Conservation (phyloP, 2,329 filamentous ascomycete genomes). For the Verticillium nubilum region DNA sequence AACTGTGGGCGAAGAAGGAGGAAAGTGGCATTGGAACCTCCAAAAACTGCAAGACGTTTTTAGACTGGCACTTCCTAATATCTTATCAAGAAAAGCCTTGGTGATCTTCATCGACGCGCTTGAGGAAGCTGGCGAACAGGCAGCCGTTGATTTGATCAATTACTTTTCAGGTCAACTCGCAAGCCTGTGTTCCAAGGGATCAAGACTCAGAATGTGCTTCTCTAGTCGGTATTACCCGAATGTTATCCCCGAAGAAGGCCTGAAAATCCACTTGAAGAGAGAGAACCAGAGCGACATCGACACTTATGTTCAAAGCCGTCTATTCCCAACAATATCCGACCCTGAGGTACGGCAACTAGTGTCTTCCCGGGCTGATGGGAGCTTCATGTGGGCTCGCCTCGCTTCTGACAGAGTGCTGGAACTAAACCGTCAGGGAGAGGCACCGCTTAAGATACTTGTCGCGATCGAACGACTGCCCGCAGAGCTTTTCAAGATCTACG, state of each 20-base stretch:
- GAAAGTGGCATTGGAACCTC: slow-evolving; percentile 21
- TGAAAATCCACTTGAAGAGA: slow-evolving; percentile 21
- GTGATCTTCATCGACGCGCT: slow-evolving; percentile 27
- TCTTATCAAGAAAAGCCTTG: slow-evolving; percentile 15
- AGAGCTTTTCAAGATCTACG: slow-evolving; percentile 19
- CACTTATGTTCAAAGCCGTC: slow-evolving; percentile 17
- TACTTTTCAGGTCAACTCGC: slow-evolving; percentile 17
- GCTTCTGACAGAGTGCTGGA: slow-evolving; percentile 14
- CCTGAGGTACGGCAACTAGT: slow-evolving; percentile 13
- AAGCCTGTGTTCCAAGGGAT: slow-evolving; percentile 6
- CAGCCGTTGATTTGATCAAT: slow-evolving; percentile 12
- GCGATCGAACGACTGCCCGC: slow-evolving; percentile 15
- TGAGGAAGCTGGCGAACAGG: slow-evolving; percentile 23
- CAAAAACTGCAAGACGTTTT: slow-evolving; percentile 11
- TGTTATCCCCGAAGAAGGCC: slow-evolving; percentile 10
- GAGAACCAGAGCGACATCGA: slow-evolving; percentile 24
- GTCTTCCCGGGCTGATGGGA: slow-evolving; percentile 17
- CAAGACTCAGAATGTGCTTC: slow-evolving; percentile 19
- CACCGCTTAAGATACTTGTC: slow-evolving; percentile 12
- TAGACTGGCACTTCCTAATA: slow-evolving; percentile 7
- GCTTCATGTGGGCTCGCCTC: slow-evolving; percentile 30
- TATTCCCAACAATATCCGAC: slow-evolving; percentile 9
- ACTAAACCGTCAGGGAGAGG: slow-evolving; percentile 9
- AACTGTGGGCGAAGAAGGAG: slow-evolving; percentile 6
- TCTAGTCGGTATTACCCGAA: slow-evolving; percentile 25